Base-by-base conservation (phyloP, 371 early-diverging fungal genomes). In the Saksenaea vasiformis region DNA sequence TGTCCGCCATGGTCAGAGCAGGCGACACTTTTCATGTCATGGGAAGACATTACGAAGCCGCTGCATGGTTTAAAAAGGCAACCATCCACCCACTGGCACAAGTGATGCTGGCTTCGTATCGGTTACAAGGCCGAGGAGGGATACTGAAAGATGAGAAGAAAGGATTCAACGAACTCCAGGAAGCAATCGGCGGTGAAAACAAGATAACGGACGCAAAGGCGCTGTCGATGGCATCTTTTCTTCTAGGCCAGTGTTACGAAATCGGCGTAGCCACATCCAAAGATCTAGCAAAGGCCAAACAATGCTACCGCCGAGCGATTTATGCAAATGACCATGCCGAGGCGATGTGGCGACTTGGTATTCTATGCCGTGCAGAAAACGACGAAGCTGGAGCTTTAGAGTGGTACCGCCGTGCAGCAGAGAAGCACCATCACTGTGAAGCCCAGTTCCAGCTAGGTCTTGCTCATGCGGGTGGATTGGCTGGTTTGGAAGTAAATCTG, bases 381-480 rank as follows among this genome's bases (percentile, higher is more conserved):
- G 51, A 47, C 24, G 35, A 60, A 1, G 19, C 24, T 0, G 39
- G 34, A 15, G 68, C 63, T 8, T 54, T 67, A 19, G 61, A 62
- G 24, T 61, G 59, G 59, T 62, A 61, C n/a, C 58, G 55, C 0
- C 37, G 36, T 36, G 68, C 68, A 10, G 68, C 63, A 24, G 62
- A 61, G 14, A 15, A 37, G 15, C 38, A 39, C 9, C 15, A 65
- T 17, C 67, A 71, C 37, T 26, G 51, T 3, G 70, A 68, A n/a
- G 69, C 79, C n/a, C 69, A 67, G 34, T 79, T 66, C 24, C 68
- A 72, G n/a, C 51, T 76, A 5, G 76, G 79, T 2, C 24, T 76
- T 8, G 71, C 54, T 60, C 79, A 79, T 39, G 34, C 62, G 15
- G 44, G 68, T 17, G 76, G 79, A 8, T 56, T 62, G 7, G 72